A percentile compares a stretch with the other conserved stretches of the same genome.
Conservation (phyloP, 2,329 filamentous ascomycete genomes). For the Sclerotinia spermophila region DNA sequence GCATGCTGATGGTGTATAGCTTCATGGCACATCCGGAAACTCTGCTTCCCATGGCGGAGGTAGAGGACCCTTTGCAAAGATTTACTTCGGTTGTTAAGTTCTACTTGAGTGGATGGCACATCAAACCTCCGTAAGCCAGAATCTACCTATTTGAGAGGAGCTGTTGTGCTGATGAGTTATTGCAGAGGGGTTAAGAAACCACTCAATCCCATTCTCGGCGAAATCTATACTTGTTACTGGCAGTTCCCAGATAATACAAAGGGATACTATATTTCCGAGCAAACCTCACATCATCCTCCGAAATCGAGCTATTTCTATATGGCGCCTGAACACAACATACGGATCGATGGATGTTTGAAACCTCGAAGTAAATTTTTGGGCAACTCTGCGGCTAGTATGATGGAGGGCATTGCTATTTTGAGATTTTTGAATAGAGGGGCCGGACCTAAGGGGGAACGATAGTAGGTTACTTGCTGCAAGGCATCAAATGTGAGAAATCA, state of each 20-base stretch:
- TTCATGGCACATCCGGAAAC: slow-evolving; percentile 99
- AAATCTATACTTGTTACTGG: slow-evolving; percentile 95
- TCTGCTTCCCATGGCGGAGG: slow-evolving; percentile 78
- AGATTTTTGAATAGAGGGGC: slow-evolving; percentile 74
- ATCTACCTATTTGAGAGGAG: neutral
- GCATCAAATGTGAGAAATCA: neutral
- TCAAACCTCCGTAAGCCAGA: slow-evolving; percentile 78
- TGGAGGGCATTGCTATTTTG: slow-evolving; percentile 93
- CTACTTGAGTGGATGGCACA: slow-evolving; percentile 98
- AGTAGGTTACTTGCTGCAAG: slow-evolving; percentile 38
- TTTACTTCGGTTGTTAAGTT: slow-evolving; percentile 97
- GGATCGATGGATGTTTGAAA: slow-evolving; percentile 93
- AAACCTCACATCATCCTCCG: slow-evolving; percentile 95
- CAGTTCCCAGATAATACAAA: slow-evolving; percentile 78
- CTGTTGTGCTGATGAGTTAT: slow-evolving; percentile 1
- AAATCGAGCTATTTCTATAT: slow-evolving; percentile 99
- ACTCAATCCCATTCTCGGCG: slow-evolving; percentile 91
- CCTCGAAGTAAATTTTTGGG: slow-evolving; percentile 92
- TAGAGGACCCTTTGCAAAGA: slow-evolving; percentile 83
- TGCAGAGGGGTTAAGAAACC: slow-evolving; percentile 93
- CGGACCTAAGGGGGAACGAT: slow-evolving; percentile 71
- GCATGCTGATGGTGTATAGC: slow-evolving; percentile 47
- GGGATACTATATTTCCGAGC: slow-evolving; percentile 95
- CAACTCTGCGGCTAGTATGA: slow-evolving; percentile 95
- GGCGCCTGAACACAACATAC: slow-evolving; percentile 87